Base-by-base conservation (phyloP, 169 alveolate genomes). In the Plasmodium sp. region DNA sequence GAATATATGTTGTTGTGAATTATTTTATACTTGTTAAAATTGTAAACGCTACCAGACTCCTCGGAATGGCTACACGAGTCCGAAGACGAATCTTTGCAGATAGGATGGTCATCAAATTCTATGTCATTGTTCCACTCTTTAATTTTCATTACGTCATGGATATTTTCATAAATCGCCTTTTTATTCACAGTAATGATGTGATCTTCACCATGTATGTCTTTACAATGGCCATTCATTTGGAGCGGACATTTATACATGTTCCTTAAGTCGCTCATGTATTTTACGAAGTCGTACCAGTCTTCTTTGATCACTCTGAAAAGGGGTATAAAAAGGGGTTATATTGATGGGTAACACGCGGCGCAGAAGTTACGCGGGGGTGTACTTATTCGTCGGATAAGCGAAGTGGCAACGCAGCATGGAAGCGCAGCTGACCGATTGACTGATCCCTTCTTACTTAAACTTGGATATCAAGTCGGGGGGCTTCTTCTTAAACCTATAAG, bases 1-100 rank as follows among this genome's bases (percentile, higher is more conserved):
- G 93, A 86, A 79, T 86, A 86, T 86, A 86, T 86, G 45, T 86
- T 86, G 67, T 86, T 86, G 62, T 86, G 74, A 41, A 86, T 75
- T 51, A 86, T 39, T 10, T 39, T 86, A 86, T 86, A 86, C 31
- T 86, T 86, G 81, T 86, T 79, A 75, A 86, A 74, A 75, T 77
- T 86, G 9, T 51, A 86, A 56, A 79, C 93, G 33, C 79, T 86
- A 86, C 74, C 86, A 36, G 93, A 86, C 67, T 75, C 84, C 54
- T 33, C 34, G 4, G 93, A 86, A 86, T 48, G 41, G 54, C 85
- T 75, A 18, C 58, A 84, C 16, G 22, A 39, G 10, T 86, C 93
- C 4, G 93, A 86, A 18, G 93, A 75, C 31, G 74, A 86, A 12
- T 75, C 84, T 51, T 54, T 75, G 22, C 67, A 75, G 41, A 86